Conservation (phyloP, 345 rosid species). For the Aethionema arabicum region DNA sequence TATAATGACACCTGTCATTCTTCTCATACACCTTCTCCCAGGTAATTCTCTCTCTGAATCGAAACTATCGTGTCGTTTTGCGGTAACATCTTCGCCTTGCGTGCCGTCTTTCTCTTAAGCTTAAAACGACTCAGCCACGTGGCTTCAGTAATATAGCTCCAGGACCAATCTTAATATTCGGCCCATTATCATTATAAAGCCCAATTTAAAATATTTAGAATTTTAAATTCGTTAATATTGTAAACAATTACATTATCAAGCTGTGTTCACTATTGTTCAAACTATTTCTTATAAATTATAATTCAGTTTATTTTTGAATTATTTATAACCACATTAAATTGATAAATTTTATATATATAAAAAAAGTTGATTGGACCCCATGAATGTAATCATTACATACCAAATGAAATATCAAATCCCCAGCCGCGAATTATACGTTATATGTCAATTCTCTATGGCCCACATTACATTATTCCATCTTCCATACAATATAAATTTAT, state of each 20-base stretch:
- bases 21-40: not conserved
- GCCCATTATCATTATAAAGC: not conserved
- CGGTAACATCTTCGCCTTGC: not conserved
- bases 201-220: not conserved
- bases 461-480: conserved; percentile 24
- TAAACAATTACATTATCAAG: not conserved
- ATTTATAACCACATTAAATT: not conserved
- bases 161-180: not conserved
- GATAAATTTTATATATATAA: not conserved
- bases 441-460: conserved; percentile 23
- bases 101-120: conserved; percentile 26
- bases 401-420: conserved; percentile 25
- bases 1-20: conserved; percentile 29
- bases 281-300: not conserved
- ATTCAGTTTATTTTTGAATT: not conserved
- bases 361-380: conserved; percentile 6
- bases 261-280: not conserved
- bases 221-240: not conserved
- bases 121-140: not conserved
- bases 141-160: too few relatives aligned
- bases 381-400: conserved; percentile 16
- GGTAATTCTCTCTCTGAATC: not conserved
- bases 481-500: not conserved
- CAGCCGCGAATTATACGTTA: conserved; percentile 25
- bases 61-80: conserved; percentile 23